Percentiles rank a stretch among this genome's conserved stretches.
Evolutionary conservation across 306 rosid species (phyloP).

Genomic region (Vigna mungo): DNA sequence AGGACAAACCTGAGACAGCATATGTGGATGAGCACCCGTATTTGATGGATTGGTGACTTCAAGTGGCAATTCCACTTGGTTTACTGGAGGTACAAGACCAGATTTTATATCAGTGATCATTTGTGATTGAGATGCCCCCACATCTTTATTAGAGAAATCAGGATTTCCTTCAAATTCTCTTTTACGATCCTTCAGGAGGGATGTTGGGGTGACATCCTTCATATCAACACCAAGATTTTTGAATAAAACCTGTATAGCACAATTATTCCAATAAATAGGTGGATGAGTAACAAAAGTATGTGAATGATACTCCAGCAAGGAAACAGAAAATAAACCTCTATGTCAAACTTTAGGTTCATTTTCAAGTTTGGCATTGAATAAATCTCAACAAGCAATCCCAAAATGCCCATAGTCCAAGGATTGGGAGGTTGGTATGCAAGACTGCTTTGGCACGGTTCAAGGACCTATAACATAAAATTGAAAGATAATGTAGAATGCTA

Average conservation of each 20-base stretch:
- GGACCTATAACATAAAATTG: slow-evolving; percentile 61
- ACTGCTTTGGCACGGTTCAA: slow-evolving; percentile 95
- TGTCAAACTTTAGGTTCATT: slow-evolving; percentile 99
- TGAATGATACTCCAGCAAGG: slow-evolving; percentile 11
- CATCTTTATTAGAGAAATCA: slow-evolving; percentile 97
- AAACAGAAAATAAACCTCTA: slow-evolving; percentile 61
- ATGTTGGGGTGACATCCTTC: slow-evolving; percentile 94
- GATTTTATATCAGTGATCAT: slow-evolving; percentile 78
- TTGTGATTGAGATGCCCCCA: slow-evolving; percentile 84
- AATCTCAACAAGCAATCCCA: slow-evolving; percentile 96
- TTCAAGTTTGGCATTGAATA: slow-evolving; percentile 99
- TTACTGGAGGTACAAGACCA: slow-evolving; percentile 71
- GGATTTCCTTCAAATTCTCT: slow-evolving; percentile 99
- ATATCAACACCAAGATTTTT: slow-evolving; percentile 88
- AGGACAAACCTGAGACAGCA: slow-evolving; percentile 80
- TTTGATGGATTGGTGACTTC: slow-evolving; percentile 80
- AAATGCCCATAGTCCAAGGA: slow-evolving; percentile 99
- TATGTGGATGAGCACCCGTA: slow-evolving; percentile 74
- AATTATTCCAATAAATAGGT: slow-evolving; percentile 35
- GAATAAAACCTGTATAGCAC: slow-evolving; percentile 74
- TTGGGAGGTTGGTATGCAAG: slow-evolving; percentile 98
- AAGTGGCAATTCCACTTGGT: slow-evolving; percentile 82
- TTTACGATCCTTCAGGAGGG: slow-evolving; percentile 88
- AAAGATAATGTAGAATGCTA: slow-evolving; percentile 22
- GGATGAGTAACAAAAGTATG: background rate